A percentile compares a stretch with the other conserved stretches of the same genome.
These are phyloP conservation scores for Fusarium sp. DNA, from an alignment of 2,329 filamentous ascomycete species.

Conservation along the genomic window DNA sequence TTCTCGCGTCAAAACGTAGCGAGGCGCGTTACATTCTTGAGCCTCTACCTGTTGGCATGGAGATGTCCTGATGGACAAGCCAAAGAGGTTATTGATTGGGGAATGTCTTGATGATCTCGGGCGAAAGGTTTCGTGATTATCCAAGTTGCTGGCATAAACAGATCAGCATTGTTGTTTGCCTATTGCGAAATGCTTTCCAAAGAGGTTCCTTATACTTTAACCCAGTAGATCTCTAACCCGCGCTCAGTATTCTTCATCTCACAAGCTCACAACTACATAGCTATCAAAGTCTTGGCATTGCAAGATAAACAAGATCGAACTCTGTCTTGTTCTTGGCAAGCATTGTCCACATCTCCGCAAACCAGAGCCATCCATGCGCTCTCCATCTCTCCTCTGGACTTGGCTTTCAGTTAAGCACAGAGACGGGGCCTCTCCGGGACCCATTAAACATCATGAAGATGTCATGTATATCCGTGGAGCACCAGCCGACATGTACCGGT, in stretches of 20 bases:
- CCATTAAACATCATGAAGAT: conserved; percentile 8
- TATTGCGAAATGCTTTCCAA: neutral
- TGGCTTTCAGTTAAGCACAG: conserved; percentile 36
- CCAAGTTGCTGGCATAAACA: neutral
- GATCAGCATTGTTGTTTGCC: neutral
- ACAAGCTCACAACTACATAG: neutral
- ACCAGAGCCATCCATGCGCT: neutral
- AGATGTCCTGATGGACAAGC: neutral
- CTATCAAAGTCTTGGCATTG: conserved; percentile 27
- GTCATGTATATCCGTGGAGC: conserved; percentile 10
- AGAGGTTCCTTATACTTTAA: neutral
- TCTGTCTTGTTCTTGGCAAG: neutral
- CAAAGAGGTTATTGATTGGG: neutral
- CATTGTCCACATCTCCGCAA: neutral
- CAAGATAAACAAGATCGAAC: conserved; percentile 15
- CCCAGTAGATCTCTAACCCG: neutral
- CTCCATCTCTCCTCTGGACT: conserved; percentile 26
- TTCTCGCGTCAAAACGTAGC: neutral
- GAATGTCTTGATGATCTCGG: neutral
- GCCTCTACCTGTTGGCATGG: conserved; percentile 5
- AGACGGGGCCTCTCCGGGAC: neutral
- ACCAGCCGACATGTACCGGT: conserved; percentile 14
- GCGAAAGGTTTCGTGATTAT: neutral
- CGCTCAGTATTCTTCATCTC: neutral
- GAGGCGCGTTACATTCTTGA: conserved; percentile 21